Conservation (phyloP, 1,139 yeast species). For the Hansenula sp. region DNA sequence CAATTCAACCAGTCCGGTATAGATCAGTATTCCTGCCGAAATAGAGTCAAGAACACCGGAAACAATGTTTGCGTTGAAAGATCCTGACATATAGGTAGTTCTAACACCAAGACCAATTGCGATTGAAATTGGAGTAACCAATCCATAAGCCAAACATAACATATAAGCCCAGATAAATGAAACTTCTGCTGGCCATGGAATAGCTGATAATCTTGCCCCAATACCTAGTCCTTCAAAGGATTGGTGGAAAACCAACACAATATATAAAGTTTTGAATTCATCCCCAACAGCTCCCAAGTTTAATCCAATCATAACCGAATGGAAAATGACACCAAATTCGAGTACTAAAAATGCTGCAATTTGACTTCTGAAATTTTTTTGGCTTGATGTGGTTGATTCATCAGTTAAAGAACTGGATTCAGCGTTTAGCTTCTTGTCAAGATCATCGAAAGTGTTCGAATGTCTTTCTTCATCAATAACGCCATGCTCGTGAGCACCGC, state of each 20-base stretch:
- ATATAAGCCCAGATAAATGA: constrained; percentile 47
- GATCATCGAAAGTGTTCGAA: not conserved
- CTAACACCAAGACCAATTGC: constrained; percentile 79
- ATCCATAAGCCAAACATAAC: constrained; percentile 51
- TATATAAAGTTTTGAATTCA: constrained; percentile 64
- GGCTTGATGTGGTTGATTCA: not conserved
- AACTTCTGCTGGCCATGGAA: constrained; percentile 52
- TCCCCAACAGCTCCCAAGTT: constrained; percentile 62
- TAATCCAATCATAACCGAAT: constrained; percentile 66
- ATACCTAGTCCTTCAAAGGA: constrained; percentile 81
- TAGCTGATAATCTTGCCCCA: constrained; percentile 69
- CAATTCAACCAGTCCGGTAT: constrained; percentile 75
- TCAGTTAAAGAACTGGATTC: not conserved
- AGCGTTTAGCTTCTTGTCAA: not conserved
- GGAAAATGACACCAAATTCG: constrained; percentile 70
- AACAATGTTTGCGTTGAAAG: constrained; percentile 56
- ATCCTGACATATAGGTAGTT: constrained; percentile 51
- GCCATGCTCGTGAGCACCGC: constrained; percentile 2
- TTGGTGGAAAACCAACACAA: constrained; percentile 78
- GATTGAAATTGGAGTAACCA: constrained; percentile 72
- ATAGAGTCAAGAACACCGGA: constrained; percentile 72
- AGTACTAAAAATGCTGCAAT: constrained; percentile 48
- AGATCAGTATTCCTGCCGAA: constrained; percentile 72
- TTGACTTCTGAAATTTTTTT: constrained; percentile 24
- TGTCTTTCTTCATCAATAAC: constrained; percentile 5